Percentiles rank a stretch among this genome's conserved stretches.
Conservation (phyloP, 1,284 basidiomycete species). For the Malassezia brasiliensis region DNA sequence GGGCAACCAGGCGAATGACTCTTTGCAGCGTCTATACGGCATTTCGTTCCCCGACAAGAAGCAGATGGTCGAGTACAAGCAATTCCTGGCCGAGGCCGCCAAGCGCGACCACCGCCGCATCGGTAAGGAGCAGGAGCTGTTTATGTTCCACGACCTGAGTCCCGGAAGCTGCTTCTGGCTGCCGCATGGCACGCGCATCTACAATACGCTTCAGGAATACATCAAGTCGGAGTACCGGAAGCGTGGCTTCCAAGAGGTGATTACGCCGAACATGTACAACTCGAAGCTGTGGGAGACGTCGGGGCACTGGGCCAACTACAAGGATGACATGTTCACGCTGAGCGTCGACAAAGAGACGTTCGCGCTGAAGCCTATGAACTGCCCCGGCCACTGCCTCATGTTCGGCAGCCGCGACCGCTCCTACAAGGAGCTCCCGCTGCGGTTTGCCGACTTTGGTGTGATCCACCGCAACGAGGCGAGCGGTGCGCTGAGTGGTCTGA, state of each 20-base stretch:
- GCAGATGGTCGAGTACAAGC: constrained; percentile 89
- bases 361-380: constrained; percentile 87
- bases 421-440: constrained; percentile 89
- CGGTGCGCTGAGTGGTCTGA: constrained; percentile 85
- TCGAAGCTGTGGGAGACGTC: constrained; percentile 96
- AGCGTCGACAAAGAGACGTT: constrained; percentile 78
- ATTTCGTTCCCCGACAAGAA: constrained; percentile 99
- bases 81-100: constrained; percentile 88
- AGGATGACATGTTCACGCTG: constrained; percentile 89
- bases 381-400: constrained; percentile 91
- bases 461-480: constrained; percentile 94
- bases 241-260: constrained; percentile 57
- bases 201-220: constrained; percentile 83
- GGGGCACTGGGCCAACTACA: constrained; percentile 84
- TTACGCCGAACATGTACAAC: constrained; percentile 96
- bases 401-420: constrained; percentile 89
- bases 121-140: constrained; percentile 67
- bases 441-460: constrained; percentile 97
- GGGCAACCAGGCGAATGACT: constrained; percentile 85
- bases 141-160: constrained; percentile 94
- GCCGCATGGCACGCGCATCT: constrained; percentile 91
- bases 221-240: constrained; percentile 55
- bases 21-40: constrained; percentile 91
- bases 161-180: constrained; percentile 95
- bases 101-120: constrained; percentile 88